These are phyloP conservation scores for Kurtzmaniella quercitrusa DNA, from an alignment of 1,139 yeast genomes.

Conservation along the genomic window DNA sequence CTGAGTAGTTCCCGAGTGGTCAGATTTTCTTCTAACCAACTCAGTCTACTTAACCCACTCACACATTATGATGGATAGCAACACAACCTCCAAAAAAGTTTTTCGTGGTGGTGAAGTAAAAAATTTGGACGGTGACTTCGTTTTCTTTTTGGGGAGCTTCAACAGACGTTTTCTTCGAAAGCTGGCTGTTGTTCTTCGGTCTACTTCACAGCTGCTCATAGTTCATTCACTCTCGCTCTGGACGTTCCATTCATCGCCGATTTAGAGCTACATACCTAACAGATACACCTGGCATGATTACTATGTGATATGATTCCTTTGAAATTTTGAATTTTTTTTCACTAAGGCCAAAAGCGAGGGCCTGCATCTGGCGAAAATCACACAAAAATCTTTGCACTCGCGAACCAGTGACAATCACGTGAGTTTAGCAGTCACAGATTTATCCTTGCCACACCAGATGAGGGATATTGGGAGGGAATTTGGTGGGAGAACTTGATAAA, in stretches of 20 bases:
- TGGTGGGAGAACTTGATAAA: too few relatives aligned
- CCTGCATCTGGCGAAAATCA: slow-evolving; percentile 2
- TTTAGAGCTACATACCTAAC: slow-evolving; percentile 70
- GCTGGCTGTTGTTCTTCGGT: too few relatives aligned
- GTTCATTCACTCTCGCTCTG: not conserved
- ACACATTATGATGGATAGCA: not conserved
- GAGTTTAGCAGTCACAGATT: slow-evolving; percentile 1
- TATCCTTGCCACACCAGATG: not conserved
- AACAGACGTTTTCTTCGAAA: not conserved
- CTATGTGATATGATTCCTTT: slow-evolving; percentile 11
- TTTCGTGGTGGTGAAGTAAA: not conserved
- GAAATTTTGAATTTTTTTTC: slow-evolving; percentile 3
- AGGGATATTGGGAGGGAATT: too few relatives aligned
- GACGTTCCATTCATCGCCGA: not conserved
- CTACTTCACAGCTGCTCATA: not conserved
- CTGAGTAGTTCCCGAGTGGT: not conserved
- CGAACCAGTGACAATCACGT: not conserved
- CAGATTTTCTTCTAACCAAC: not conserved
- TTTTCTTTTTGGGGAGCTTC: not conserved
- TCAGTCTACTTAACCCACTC: not conserved
- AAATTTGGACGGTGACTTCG: not conserved
- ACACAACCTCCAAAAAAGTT: not conserved
- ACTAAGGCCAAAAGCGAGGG: slow-evolving; percentile 1
- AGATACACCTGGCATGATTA: slow-evolving; percentile 96
- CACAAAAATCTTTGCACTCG: slow-evolving; percentile 1